A percentile compares a stretch with the other conserved stretches of the same genome.
phyloP scores from a whole-genome alignment of 495 filamentous ascomycete genomes.

The Echria macrotheca region DNA sequence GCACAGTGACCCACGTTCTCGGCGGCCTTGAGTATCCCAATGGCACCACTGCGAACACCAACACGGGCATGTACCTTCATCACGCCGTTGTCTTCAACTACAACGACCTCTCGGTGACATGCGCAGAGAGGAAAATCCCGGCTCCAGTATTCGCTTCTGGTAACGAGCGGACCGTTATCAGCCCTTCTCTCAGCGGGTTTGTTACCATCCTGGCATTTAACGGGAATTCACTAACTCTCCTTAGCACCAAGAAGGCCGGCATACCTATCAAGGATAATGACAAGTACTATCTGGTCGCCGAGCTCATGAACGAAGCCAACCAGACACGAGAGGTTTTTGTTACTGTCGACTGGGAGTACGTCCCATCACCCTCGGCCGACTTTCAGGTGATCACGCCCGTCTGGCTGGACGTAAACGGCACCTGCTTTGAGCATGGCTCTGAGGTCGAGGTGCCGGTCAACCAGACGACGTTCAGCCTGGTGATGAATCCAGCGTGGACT shows the following conservation, averaged over 20 bases:
- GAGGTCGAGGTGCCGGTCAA: conserved; percentile 12
- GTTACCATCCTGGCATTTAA: neutral
- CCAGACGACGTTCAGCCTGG: conserved; percentile 4
- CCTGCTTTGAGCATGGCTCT: conserved; percentile 10
- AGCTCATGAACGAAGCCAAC: conserved; percentile 24
- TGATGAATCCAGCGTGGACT: conserved; percentile 22
- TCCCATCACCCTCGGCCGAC: conserved; percentile 9
- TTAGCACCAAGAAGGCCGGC: conserved; percentile 23
- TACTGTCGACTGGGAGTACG: conserved; percentile 25
- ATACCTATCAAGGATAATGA: conserved; percentile 16
- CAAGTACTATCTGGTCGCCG: conserved; percentile 10
- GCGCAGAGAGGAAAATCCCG: neutral
- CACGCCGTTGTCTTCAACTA: conserved; percentile 19
- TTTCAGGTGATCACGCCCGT: conserved; percentile 16
- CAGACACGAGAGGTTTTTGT: conserved; percentile 16
- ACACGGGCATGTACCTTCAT: conserved; percentile 23
- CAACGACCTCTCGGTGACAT: conserved; percentile 4
- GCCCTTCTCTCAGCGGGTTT: conserved; percentile 17
- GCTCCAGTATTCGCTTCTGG: conserved; percentile 17
- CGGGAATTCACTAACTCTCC: neutral
- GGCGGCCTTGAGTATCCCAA: conserved; percentile 23
- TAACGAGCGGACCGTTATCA: conserved; percentile 18
- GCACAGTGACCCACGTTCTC: conserved; percentile 19
- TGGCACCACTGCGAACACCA: conserved; percentile 22
- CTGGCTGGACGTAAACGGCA: conserved; percentile 25